Evolutionary conservation across 2,329 filamentous ascomycete species (phyloP), one percentile per base, ranked within the genome.

Genomic region (Aureobasidium sp.): DNA sequence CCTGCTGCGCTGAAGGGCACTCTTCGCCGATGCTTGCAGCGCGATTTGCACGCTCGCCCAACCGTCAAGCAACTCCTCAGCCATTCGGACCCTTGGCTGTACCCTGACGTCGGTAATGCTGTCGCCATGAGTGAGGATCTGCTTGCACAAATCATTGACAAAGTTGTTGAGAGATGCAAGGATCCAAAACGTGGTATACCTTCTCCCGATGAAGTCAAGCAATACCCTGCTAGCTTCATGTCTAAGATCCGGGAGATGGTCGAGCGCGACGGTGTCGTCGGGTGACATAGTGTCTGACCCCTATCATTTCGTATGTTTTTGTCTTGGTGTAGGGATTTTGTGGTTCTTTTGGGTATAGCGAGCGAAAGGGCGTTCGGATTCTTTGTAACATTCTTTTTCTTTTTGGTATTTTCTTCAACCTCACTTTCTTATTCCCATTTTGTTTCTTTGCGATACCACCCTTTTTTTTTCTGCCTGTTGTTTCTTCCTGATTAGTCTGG

Each of bases 101-200:
- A 84, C 65, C 84, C 85, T 0, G 84, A 86, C 56, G 72, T 74
- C 5, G 70, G 71, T 4, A 70, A 75, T 12, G 72, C 76, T 62
- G 81, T 79, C 57, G 78, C 72, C 63, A 82, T 81, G 65, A 83
- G 73, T 13, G 79, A 85, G 69, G 82, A 85, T n/a, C 75, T 86
- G 69, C 75, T 87, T 5, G 80, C 77, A 2, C 79, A 84, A 65
- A 83, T 87, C 36, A 78, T 87, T 65, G 77, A 78, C 57, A 82
- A 82, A 52, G 83, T 87, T 17, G 80, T 84, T 4, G 80, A 84
- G 64, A 80, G 85, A 65, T 86, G 84, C 68, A 75, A 79, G 34
- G 80, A 81, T 67, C 69, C 72, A 9, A 74, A 72, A 27, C 81
- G 80, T 64, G 79, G 80, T 4, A 70, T 81, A 6, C 84, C 84